A percentile compares a stretch with the other conserved stretches of the same genome.
phyloP scores from a whole-genome alignment of 768 basidiomycete species.

The Lactarius trivialis region DNA sequence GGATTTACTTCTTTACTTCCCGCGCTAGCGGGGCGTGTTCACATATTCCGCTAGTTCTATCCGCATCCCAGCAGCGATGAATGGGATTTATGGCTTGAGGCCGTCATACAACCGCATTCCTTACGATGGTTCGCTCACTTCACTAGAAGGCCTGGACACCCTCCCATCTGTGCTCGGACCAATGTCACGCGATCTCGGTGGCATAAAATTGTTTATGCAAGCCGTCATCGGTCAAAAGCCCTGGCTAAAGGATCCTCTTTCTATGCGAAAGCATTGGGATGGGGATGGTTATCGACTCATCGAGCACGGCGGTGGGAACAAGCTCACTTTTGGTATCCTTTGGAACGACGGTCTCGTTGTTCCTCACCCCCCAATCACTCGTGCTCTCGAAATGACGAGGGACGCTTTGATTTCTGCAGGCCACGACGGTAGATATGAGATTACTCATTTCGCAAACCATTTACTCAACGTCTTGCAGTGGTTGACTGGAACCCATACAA shows the following conservation, averaged over 20 bases:
- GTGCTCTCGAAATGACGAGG: constrained; percentile 45
- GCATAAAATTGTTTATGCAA: constrained; percentile 61
- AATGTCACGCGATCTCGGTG: constrained; percentile 48
- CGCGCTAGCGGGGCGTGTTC: background rate
- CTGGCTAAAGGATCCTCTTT: constrained; percentile 61
- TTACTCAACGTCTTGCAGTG: constrained; percentile 25
- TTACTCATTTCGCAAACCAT: background rate
- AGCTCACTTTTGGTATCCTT: constrained; percentile 27
- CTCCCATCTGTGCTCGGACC: constrained; percentile 72
- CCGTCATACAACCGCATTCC: constrained; percentile 68
- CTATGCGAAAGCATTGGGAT: constrained; percentile 52
- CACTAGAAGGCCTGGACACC: constrained; percentile 65
- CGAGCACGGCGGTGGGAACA: constrained; percentile 50
- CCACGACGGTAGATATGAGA: constrained; percentile 35
- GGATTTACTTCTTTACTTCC: constrained; percentile 14
- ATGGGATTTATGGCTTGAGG: constrained; percentile 64
- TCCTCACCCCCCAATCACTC: constrained; percentile 46
- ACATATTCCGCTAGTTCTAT: constrained; percentile 44
- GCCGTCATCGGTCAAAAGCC: constrained; percentile 53
- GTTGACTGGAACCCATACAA: constrained; percentile 33
- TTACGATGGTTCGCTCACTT: constrained; percentile 58
- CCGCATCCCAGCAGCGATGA: constrained; percentile 62
- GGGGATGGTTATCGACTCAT: constrained; percentile 51
- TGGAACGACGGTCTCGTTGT: constrained; percentile 43
- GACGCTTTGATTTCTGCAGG: constrained; percentile 43